These are phyloP conservation scores for Mycena metata DNA, from an alignment of 768 basidiomycete genomes.

Conservation along the genomic window DNA sequence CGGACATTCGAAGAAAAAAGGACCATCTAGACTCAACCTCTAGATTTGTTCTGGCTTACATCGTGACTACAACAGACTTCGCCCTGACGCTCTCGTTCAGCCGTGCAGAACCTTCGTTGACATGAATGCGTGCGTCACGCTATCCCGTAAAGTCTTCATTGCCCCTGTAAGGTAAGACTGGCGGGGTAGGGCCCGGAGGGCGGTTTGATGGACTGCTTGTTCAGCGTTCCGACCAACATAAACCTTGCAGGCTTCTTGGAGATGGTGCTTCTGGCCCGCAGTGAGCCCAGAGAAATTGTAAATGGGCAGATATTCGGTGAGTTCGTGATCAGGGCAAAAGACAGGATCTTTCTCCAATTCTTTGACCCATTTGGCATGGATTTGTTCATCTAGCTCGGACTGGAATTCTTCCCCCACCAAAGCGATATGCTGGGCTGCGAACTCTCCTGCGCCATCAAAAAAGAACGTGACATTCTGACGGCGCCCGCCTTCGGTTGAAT, in stretches of 20 bases:
- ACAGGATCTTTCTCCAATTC: constrained; percentile 9
- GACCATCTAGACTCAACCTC: too few species aligned
- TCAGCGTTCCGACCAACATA: neutral
- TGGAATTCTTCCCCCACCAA: neutral
- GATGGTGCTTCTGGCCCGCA: neutral
- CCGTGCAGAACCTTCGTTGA: neutral
- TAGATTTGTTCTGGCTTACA: too few species aligned
- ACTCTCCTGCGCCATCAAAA: neutral
- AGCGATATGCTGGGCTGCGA: neutral
- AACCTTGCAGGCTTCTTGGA: neutral
- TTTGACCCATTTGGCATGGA: neutral
- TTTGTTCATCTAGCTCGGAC: neutral
- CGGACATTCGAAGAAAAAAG: too few species aligned
- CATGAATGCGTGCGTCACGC: neutral
- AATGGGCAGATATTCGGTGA: neutral
- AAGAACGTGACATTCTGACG: neutral
- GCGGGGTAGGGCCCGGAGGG: neutral
- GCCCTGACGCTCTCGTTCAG: too few species aligned
- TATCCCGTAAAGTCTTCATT: neutral
- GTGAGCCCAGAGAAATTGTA: neutral
- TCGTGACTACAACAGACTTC: too few species aligned
- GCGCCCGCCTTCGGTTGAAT: neutral
- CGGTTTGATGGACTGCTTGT: neutral
- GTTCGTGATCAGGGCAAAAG: constrained; percentile 13
- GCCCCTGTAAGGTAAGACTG: neutral